phyloP scores from a whole-genome alignment of 2,329 filamentous ascomycete species.

The Zasmidium cellare region DNA sequence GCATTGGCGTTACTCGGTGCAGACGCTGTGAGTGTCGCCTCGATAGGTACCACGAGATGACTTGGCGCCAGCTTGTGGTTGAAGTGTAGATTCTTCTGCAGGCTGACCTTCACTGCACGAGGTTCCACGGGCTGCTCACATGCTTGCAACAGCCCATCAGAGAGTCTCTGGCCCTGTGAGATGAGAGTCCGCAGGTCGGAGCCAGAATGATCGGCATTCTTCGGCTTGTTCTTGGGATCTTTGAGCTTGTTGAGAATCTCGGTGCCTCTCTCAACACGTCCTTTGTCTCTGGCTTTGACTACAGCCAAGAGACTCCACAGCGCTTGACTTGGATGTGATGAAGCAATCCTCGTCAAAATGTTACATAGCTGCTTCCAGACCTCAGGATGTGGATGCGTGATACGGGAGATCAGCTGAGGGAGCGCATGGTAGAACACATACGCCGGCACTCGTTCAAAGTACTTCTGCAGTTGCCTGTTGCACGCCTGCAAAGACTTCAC shows the following conservation, averaged over 20 bases:
- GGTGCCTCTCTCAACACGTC: conserved; percentile 60
- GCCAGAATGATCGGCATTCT: conserved; percentile 51
- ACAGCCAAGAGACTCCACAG: conserved; percentile 89
- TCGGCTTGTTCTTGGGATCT: conserved; percentile 58
- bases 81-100: conserved; percentile 77
- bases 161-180: conserved; percentile 76
- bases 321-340: conserved; percentile 83
- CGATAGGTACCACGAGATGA: conserved; percentile 83
- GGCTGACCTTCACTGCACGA: conserved; percentile 70
- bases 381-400: conserved; percentile 77
- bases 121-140: conserved; percentile 77
- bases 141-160: conserved; percentile 75
- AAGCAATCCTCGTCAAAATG: conserved; percentile 85
- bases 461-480: conserved; percentile 76
- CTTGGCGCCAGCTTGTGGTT: conserved; percentile 80
- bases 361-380: conserved; percentile 75
- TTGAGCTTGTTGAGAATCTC: conserved; percentile 38
- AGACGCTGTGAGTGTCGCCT: conserved; percentile 78
- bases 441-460: conserved; percentile 69
- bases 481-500: conserved; percentile 67
- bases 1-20: conserved; percentile 72
- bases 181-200: conserved; percentile 71
- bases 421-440: conserved; percentile 82
- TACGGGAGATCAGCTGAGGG: conserved; percentile 92
- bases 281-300: conserved; percentile 73